A percentile compares a stretch with the other conserved stretches of the same genome.
These are phyloP conservation scores for Pythium dissotocum DNA, from an alignment of 352 stramenopile genomes.

Conservation along the genomic window DNA sequence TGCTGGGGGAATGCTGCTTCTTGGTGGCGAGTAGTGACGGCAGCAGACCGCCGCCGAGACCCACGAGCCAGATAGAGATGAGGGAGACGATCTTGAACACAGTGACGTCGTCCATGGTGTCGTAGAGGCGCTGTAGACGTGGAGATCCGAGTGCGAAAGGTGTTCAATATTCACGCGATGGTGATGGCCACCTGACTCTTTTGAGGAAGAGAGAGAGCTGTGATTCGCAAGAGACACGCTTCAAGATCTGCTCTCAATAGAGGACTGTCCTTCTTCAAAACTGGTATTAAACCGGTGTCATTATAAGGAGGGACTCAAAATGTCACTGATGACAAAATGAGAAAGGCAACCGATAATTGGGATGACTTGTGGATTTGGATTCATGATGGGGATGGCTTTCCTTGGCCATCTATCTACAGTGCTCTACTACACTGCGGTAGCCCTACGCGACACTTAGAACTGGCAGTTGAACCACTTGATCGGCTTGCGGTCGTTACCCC, in stretches of 20 bases:
- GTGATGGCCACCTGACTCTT: neutral
- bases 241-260: neutral
- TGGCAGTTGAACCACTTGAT: conserved; percentile 49
- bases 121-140: conserved; percentile 22
- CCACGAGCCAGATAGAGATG: conserved; percentile 70
- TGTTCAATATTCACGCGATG: neutral
- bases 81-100: conserved; percentile 84
- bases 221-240: neutral
- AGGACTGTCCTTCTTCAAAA: neutral
- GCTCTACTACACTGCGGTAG: too few species aligned
- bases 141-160: neutral
- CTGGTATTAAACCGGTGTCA: neutral
- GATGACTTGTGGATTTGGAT: neutral
- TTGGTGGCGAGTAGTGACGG: conserved; percentile 47
- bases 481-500: conserved; percentile 41
- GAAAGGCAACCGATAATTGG: neutral
- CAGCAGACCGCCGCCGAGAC: conserved; percentile 52
- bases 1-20: conserved; percentile 36
- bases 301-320: neutral
- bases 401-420: neutral
- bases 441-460: conserved; percentile 26
- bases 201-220: neutral
- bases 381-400: neutral
- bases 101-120: conserved; percentile 52
- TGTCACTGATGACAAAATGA: neutral